A percentile compares a stretch with the other conserved stretches of the same genome.
These are phyloP conservation scores for Corynespora cassiicola DNA, from an alignment of 2,329 filamentous ascomycete species.

Conservation along the genomic window DNA sequence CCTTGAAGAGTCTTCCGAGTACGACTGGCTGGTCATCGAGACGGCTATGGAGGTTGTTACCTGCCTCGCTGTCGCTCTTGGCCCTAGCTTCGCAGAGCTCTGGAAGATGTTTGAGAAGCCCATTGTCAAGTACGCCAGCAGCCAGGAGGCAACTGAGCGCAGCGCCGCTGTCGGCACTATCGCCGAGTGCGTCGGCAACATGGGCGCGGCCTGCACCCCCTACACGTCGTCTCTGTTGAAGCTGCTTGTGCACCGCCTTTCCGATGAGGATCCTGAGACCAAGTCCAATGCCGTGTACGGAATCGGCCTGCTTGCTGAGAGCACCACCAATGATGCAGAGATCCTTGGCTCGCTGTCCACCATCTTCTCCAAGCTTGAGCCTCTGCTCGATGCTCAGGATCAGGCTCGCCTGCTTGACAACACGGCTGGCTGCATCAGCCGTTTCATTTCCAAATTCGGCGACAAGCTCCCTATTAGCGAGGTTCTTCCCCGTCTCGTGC, in stretches of 20 bases:
- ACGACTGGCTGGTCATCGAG: conserved; percentile 96
- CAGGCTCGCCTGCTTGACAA: conserved; percentile 90
- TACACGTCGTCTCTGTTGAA: conserved; percentile 80
- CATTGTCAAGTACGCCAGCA: conserved; percentile 84
- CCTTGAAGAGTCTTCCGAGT: conserved; percentile 82
- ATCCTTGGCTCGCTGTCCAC: conserved; percentile 77
- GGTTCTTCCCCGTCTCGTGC: conserved; percentile 80
- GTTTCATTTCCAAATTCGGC: conserved; percentile 92
- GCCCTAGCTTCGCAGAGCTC: conserved; percentile 79
- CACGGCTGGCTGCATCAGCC: conserved; percentile 85
- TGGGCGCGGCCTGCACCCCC: conserved; percentile 80
- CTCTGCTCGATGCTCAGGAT: conserved; percentile 77
- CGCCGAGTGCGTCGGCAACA: conserved; percentile 86
- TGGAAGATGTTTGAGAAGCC: conserved; percentile 98
- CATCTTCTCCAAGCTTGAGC: conserved; percentile 86
- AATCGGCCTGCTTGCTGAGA: conserved; percentile 81
- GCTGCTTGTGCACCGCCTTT: conserved; percentile 82
- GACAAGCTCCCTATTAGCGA: conserved; percentile 80
- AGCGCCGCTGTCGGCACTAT: conserved; percentile 90
- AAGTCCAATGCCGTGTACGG: conserved; percentile 97
- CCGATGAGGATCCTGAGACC: conserved; percentile 87
- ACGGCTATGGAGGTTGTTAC: conserved; percentile 91
- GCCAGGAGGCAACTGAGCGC: conserved; percentile 84
- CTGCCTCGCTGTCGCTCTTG: conserved; percentile 82
- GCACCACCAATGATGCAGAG: conserved; percentile 76